A percentile compares a stretch with the other conserved stretches of the same genome.
phyloP scores from a whole-genome alignment of 148 eudicot genomes.

The Rhododendron ferrugineum region DNA sequence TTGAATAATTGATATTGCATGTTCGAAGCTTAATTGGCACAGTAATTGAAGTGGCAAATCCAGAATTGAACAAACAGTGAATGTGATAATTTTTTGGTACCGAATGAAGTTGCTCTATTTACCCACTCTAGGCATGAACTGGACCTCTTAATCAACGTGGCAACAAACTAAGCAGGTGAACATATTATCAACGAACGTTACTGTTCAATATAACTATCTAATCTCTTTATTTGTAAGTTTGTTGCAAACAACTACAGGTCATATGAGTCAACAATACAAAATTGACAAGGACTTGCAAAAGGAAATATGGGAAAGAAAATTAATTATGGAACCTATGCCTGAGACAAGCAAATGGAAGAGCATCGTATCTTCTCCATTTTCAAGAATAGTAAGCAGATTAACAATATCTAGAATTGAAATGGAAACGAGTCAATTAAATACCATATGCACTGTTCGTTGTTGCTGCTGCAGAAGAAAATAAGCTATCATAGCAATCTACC shows the following conservation, averaged over 20 bases:
- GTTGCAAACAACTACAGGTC: not conserved
- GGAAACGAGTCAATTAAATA: conserved; percentile 15
- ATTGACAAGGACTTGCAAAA: not conserved
- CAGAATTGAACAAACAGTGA: not conserved
- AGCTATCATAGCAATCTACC: conserved; percentile 86
- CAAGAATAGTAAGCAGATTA: not conserved
- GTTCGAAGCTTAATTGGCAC: not conserved
- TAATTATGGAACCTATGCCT: not conserved
- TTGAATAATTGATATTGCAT: not conserved
- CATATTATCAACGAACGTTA: not conserved
- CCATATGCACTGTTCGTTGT: conserved; percentile 87
- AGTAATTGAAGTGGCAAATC: not conserved
- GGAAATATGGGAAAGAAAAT: not conserved
- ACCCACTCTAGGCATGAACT: not conserved
- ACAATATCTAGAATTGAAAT: not conserved
- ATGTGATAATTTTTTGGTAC: not conserved
- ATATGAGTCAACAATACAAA: not conserved
- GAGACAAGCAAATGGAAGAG: not conserved
- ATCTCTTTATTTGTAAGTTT: not conserved
- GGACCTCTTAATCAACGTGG: not conserved
- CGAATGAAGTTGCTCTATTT: not conserved
- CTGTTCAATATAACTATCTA: not conserved
- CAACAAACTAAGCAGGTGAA: not conserved
- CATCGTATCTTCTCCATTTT: not conserved
- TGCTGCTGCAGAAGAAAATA: conserved; percentile 85